These are phyloP conservation scores for Leccinum rimulosum DNA, from an alignment of 768 basidiomycete genomes.

Conservation along the genomic window DNA sequence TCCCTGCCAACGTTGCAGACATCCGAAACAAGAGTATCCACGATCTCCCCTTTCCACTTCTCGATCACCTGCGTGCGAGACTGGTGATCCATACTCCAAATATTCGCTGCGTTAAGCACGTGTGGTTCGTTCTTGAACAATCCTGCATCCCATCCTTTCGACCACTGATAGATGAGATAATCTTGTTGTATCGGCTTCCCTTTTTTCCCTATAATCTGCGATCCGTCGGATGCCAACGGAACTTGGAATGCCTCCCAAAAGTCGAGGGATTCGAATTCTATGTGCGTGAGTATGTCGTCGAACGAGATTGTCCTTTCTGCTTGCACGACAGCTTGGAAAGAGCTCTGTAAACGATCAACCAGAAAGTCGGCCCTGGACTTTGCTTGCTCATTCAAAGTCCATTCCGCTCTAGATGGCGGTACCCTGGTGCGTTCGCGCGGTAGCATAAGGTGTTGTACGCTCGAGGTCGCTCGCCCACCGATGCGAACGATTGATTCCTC, in stretches of 20 bases:
- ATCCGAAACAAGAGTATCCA: conserved; percentile 33
- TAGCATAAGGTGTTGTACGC: conserved; percentile 48
- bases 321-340: conserved; percentile 31
- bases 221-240: conserved; percentile 43
- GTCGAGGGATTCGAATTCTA: conserved; percentile 51
- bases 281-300: conserved; percentile 39
- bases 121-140: conserved; percentile 31
- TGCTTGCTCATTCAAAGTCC: conserved; percentile 40
- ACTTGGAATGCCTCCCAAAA: conserved; percentile 47
- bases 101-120: conserved; percentile 20
- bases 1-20: conserved; percentile 34
- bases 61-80: conserved; percentile 27
- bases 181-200: conserved; percentile 34
- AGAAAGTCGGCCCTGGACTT: conserved; percentile 25
- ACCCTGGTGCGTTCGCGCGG: conserved; percentile 32
- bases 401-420: conserved; percentile 34
- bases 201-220: conserved; percentile 39
- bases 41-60: conserved; percentile 39
- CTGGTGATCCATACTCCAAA: conserved; percentile 39
- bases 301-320: conserved; percentile 13
- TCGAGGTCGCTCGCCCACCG: conserved; percentile 50
- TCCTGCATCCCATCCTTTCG: conserved; percentile 43
- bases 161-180: conserved; percentile 53
- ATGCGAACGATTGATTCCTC: conserved; percentile 50
- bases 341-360: conserved; percentile 23